Percentiles rank a stretch among this genome's conserved stretches.
Evolutionary conservation across 495 filamentous ascomycete species (phyloP).

Genomic region (Penicillium cinerascens): DNA sequence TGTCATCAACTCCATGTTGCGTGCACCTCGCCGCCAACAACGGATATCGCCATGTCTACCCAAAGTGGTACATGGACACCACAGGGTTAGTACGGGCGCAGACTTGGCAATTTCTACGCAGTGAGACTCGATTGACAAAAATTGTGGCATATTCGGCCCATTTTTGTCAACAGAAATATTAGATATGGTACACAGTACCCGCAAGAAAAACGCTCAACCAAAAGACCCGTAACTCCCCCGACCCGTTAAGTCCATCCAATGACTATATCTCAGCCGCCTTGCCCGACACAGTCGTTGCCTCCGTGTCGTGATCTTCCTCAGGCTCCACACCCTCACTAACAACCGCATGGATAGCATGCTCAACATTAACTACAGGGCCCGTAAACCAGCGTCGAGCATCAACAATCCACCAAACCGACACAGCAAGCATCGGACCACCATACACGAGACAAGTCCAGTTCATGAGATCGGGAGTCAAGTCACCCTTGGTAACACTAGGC

Average conservation of each 20-base stretch:
- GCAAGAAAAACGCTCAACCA: not conserved
- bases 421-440: constrained; percentile 61
- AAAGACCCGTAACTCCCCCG: not conserved
- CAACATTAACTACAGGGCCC: constrained; percentile 61
- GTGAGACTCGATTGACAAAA: not conserved
- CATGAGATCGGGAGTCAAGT: constrained; percentile 60
- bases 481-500: constrained; percentile 53
- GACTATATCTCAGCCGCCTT: constrained; percentile 53
- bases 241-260: not conserved
- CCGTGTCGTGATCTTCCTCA: not conserved
- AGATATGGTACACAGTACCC: constrained; percentile 3
- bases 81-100: too few relatives aligned
- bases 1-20: not conserved
- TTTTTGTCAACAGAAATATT: not conserved
- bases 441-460: constrained; percentile 78
- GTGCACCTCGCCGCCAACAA: not conserved
- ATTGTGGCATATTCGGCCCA: not conserved
- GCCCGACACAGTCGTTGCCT: constrained; percentile 52
- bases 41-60: not conserved
- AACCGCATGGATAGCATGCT: constrained; percentile 37
- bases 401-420: constrained; percentile 67
- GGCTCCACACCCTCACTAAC: constrained; percentile 26
- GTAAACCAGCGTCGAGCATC: constrained; percentile 73
- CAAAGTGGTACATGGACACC: not conserved
- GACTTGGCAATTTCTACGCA: not conserved